phyloP scores from a whole-genome alignment of 441 rosid genomes.

The Pelargonium citronellum region DNA sequence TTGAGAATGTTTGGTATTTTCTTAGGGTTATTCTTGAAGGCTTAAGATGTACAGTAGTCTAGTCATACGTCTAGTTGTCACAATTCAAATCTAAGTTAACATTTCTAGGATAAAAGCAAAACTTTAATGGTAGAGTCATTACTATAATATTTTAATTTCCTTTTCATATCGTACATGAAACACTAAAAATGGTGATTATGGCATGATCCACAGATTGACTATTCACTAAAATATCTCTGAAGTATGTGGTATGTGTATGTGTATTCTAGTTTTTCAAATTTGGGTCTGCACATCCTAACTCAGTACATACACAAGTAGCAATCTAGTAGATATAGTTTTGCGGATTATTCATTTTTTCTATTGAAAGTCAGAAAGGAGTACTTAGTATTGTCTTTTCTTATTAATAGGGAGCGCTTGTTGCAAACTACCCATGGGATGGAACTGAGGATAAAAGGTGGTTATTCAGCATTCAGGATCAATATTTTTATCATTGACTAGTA shows the following conservation, averaged over 20 bases:
- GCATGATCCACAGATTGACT: neutral
- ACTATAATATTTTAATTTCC: too few relatives aligned
- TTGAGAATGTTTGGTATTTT: neutral
- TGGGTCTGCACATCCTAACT: neutral
- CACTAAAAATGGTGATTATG: neutral
- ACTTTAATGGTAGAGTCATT: too few relatives aligned
- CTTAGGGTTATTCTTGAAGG: neutral
- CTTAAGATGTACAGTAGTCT: neutral
- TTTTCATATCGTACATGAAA: too few relatives aligned
- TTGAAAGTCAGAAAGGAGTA: constrained; percentile 8
- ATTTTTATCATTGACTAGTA: neutral
- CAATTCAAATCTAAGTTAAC: too few relatives aligned
- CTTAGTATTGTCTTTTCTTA: constrained; percentile 15
- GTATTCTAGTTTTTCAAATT: neutral
- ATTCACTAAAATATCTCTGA: neutral
- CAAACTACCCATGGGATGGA: constrained; percentile 99
- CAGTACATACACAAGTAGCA: neutral
- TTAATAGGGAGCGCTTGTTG: constrained; percentile 91
- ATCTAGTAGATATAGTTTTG: neutral
- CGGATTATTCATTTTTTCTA: neutral
- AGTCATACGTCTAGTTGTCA: neutral
- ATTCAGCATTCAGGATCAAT: constrained; percentile 7
- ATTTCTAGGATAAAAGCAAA: too few relatives aligned
- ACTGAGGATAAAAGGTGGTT: constrained; percentile 64
- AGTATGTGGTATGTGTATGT: neutral